Evolutionary conservation across 2,329 filamentous ascomycete genomes (phyloP), one percentile per base, ranked within the genome.

Genomic region (Cyclaneusma minus): DNA sequence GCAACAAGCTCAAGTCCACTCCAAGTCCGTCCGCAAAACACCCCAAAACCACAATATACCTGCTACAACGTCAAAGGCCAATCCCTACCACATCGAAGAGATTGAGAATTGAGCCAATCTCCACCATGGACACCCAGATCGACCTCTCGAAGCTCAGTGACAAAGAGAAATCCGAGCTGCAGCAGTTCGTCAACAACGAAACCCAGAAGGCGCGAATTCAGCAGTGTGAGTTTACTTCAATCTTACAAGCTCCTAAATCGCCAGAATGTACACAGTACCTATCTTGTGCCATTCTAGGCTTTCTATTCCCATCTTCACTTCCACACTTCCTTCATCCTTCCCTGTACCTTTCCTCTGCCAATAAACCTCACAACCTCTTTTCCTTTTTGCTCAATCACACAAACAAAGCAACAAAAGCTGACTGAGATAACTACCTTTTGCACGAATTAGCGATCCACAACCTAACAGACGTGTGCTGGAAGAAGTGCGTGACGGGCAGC

Each of bases 381-480:
- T 14, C 22, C 21, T 11, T n/a, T n/a, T n/a, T n/a, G n/a, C 12
- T 21, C 17, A 20, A 16, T 11, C 17, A 13, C 22, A 16, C 20
- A 11, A 13, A 23, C 15, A n/a, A 25, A 14, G 19, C 16, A 13
- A 70, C 64, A 61, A 47, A 62, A 64, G 8, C 64, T 69, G 45
- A 52, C 47, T 35, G 44, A 71, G 28, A 68, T 62, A 16, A 19
- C 9, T 24, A 17, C 15, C 16, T 12, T 16, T 16, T 21, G 15
- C 13, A 35, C 37, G 3, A 25, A 37, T n/a, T 28, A 71, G 72
- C 62, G n/a, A 67, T 77, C 32, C 73, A 78, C 52, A 55, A 56
- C 38, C 56, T 78, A 18, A 71, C 70, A 22, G 78, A 89, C 43
- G 68, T 79, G 33, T 98, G 89, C 68, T 98, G 85, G 74, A 83